Evolutionary conservation across 2,329 filamentous ascomycete species (phyloP).

Genomic region (Fusarium odoratissimum): DNA sequence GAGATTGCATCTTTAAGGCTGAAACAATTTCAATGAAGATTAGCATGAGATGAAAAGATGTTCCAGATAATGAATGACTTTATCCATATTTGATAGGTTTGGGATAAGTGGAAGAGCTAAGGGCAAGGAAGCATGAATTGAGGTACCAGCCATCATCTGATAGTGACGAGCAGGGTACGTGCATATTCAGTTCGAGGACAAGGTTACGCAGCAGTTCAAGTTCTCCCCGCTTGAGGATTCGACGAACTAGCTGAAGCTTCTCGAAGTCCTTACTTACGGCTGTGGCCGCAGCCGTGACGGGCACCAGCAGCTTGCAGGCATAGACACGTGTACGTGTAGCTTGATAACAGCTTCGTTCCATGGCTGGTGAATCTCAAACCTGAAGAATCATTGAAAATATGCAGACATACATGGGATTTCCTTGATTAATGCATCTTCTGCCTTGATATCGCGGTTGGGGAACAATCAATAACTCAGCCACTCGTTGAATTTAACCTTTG

Average conservation of each 20-base stretch:
- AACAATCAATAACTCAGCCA: not conserved
- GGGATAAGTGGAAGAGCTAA: constrained; percentile 2
- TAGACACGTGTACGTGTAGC: constrained; percentile 29
- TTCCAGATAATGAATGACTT: not conserved
- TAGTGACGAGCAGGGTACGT: constrained; percentile 6
- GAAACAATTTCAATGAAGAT: constrained; percentile 28
- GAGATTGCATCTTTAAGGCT: constrained; percentile 32
- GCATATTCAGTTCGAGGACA: constrained; percentile 11
- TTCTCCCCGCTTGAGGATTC: constrained; percentile 10
- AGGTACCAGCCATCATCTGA: not conserved
- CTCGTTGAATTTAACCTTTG: not conserved
- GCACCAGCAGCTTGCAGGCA: constrained; percentile 32
- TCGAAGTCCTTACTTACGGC: constrained; percentile 21
- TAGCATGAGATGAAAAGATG: not conserved
- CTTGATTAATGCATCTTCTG: constrained; percentile 14
- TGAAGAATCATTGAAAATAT: not conserved
- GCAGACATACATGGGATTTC: constrained; percentile 2
- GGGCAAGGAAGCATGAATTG: not conserved
- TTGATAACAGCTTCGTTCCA: constrained; percentile 9
- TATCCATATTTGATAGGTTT: constrained; percentile 1
- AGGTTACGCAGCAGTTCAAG: constrained; percentile 23
- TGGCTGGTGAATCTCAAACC: constrained; percentile 11
- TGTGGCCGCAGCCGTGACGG: constrained; percentile 28
- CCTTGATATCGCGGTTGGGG: constrained; percentile 13
- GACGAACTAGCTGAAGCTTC: constrained; percentile 27